Evolutionary conservation across 257 asterid species (phyloP).

Genomic region (Mitragyna speciosa): DNA sequence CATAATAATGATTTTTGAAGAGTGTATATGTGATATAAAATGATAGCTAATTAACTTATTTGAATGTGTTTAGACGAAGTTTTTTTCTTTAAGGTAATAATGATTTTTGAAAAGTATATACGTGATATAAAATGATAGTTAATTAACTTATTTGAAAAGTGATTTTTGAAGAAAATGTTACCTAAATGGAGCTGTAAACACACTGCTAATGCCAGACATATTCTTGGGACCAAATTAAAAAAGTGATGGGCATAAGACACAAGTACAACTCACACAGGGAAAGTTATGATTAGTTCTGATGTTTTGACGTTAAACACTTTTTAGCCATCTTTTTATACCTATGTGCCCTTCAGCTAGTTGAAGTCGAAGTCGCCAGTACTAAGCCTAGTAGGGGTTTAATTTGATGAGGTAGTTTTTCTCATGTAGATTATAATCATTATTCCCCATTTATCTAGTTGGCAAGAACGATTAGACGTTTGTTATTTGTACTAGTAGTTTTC

Average conservation of each 20-base stretch:
- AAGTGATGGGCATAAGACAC: slow-evolving; percentile 19
- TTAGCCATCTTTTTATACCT: neutral
- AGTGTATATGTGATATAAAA: no score
- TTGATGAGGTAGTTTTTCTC: neutral
- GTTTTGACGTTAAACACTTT: slow-evolving; percentile 6
- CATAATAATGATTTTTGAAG: no score
- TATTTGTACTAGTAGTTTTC: no score
- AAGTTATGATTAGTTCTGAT: slow-evolving; percentile 11
- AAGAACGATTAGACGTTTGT: neutral
- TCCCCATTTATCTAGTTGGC: slow-evolving; percentile 3
- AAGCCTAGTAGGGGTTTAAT: neutral
- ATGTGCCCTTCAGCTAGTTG: neutral
- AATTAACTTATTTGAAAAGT: no score
- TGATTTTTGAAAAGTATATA: no score
- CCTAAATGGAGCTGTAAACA: no score
- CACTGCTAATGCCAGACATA: no score
- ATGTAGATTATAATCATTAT: neutral
- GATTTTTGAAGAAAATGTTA: no score
- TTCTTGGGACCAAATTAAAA: neutral
- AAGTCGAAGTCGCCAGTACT: neutral
- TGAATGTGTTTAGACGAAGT: no score
- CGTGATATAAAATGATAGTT: no score
- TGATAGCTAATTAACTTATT: no score
- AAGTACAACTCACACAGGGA: slow-evolving; percentile 17
- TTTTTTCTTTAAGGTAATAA: no score